Evolutionary conservation across 2,329 filamentous ascomycete species (phyloP).

Genomic region (Diaporthe ilicicola): DNA sequence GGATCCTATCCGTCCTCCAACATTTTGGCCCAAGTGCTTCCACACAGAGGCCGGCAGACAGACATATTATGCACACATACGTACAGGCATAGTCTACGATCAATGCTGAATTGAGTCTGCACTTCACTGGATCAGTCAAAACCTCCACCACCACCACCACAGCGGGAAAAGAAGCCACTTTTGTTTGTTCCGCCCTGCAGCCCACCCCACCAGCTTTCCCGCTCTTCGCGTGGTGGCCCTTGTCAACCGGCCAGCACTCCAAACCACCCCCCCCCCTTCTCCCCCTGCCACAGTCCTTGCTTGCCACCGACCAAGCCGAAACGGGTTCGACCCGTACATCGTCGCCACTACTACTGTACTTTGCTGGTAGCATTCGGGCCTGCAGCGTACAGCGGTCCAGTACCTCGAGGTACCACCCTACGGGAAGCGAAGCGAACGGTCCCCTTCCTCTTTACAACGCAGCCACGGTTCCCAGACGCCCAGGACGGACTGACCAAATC

Average conservation of each 20-base stretch:
- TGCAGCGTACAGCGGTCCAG: conserved; percentile 14
- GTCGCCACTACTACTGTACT: conserved; percentile 28
- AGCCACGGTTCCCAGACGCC: conserved; percentile 11
- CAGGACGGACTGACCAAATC: conserved; percentile 31
- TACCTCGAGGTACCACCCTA: conserved; percentile 28
- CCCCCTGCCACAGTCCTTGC: conserved; percentile 22
- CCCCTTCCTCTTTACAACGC: conserved; percentile 9
- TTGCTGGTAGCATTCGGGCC: conserved; percentile 16
- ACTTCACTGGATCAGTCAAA: not conserved
- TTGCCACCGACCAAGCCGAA: conserved; percentile 32
- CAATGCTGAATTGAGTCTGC: not conserved
- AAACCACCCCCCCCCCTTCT: not conserved
- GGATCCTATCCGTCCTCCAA: conserved; percentile 9
- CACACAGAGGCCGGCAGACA: not conserved
- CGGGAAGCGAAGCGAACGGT: conserved; percentile 33
- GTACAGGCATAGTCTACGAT: not conserved
- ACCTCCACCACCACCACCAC: conserved; percentile 12
- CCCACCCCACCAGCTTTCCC: conserved; percentile 28
- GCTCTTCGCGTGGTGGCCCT: conserved; percentile 31
- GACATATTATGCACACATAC: not conserved
- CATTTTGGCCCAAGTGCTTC: not conserved
- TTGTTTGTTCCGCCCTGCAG: conserved; percentile 22
- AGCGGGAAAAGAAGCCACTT: conserved; percentile 4
- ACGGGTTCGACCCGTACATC: conserved; percentile 22
- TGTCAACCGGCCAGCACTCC: conserved; percentile 23